Percentiles rank a stretch among this genome's conserved stretches.
These are phyloP conservation scores for Phytophthora pisi DNA, from an alignment of 352 stramenopile genomes.

Conservation along the genomic window DNA sequence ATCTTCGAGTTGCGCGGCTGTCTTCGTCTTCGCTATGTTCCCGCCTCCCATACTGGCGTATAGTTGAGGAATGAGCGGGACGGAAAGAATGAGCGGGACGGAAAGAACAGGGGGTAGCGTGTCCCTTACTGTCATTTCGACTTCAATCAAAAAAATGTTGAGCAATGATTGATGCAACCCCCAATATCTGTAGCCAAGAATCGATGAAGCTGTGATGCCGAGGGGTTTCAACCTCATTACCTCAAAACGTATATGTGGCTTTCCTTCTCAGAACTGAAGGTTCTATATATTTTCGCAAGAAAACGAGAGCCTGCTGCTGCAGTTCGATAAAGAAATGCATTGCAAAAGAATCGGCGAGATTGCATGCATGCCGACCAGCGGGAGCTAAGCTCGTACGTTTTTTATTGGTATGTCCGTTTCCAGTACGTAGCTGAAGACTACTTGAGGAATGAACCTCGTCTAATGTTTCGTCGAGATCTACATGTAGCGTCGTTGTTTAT, in stretches of 20 bases:
- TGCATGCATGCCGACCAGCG: not conserved
- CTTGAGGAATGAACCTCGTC: slow-evolving; percentile 15
- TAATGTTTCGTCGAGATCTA: not conserved
- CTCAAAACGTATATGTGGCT: too few species aligned
- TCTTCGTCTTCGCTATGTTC: not conserved
- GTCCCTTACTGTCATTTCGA: not conserved
- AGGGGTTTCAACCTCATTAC: not conserved
- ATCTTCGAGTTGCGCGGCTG: slow-evolving; percentile 2
- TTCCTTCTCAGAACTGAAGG: too few species aligned
- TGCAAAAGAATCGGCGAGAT: not conserved
- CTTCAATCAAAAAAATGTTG: not conserved
- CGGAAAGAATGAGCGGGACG: not conserved
- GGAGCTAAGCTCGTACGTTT: slow-evolving; percentile 14
- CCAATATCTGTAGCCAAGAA: too few species aligned
- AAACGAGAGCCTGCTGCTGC: too few species aligned
- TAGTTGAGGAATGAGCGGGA: not conserved
- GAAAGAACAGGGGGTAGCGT: not conserved
- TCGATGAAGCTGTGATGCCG: not conserved
- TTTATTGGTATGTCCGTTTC: slow-evolving; percentile 4
- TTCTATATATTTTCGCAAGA: too few species aligned
- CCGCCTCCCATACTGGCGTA: not conserved
- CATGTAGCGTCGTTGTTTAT: too few species aligned
- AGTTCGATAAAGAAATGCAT: not conserved
- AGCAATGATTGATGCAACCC: too few species aligned
- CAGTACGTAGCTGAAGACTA: slow-evolving; percentile 29